A percentile compares a stretch with the other conserved stretches of the same genome.
Conservation (phyloP, 768 basidiomycete genomes). For the Guyanaporus albipodus region DNA sequence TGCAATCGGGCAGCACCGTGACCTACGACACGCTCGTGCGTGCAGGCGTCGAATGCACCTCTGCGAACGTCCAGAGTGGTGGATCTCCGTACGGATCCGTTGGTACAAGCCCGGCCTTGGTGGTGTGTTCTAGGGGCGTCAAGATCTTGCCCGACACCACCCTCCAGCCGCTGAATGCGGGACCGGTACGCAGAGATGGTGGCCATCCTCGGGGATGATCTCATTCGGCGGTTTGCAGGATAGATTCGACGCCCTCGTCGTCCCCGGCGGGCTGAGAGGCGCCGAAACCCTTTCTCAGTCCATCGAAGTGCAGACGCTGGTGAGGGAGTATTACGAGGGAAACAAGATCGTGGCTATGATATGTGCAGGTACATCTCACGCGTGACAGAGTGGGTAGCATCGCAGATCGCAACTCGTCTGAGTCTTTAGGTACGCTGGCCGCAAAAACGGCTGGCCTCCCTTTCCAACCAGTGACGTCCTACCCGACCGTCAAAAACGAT, state of each 20-base stretch:
- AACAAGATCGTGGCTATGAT: slow-evolving; percentile 71
- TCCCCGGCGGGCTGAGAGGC: slow-evolving; percentile 78
- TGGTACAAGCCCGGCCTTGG: slow-evolving; percentile 41
- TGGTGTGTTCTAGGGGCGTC: slow-evolving; percentile 68
- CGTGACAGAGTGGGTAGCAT: not conserved
- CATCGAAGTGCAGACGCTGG: slow-evolving; percentile 55
- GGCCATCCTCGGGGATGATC: not conserved
- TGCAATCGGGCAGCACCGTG: slow-evolving; percentile 53
- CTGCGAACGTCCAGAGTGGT: slow-evolving; percentile 54
- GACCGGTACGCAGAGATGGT: slow-evolving; percentile 40
- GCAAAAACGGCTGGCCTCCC: slow-evolving; percentile 61
- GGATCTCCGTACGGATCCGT: slow-evolving; percentile 23
- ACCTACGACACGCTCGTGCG: slow-evolving; percentile 80
- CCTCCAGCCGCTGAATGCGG: slow-evolving; percentile 42
- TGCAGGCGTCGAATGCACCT: slow-evolving; percentile 61
- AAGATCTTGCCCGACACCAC: slow-evolving; percentile 65
- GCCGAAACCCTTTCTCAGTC: slow-evolving; percentile 67
- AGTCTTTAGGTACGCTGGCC: slow-evolving; percentile 55
- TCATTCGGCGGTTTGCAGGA: slow-evolving; percentile 38
- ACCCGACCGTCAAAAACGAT: slow-evolving; percentile 61
- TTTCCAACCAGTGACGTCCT: slow-evolving; percentile 68
- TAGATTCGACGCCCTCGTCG: slow-evolving; percentile 61
- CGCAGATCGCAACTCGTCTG: not conserved
- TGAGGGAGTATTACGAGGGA: slow-evolving; percentile 45
- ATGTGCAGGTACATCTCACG: slow-evolving; percentile 65